Evolutionary conservation across 768 basidiomycete species (phyloP).

Genomic region (Mycena epipterygia): DNA sequence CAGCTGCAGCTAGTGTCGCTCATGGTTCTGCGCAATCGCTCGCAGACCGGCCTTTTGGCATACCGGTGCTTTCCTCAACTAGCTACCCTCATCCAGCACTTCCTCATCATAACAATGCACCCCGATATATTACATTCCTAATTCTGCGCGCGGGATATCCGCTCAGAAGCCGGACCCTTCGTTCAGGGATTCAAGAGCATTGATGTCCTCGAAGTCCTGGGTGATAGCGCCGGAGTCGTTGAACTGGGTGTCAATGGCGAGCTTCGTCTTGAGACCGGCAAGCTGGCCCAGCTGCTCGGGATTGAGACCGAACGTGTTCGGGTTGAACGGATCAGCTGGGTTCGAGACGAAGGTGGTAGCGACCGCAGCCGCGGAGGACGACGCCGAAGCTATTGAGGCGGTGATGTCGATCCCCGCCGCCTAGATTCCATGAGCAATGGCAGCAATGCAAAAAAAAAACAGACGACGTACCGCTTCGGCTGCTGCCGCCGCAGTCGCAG

Average conservation of each 20-base stretch:
- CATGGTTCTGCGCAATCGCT: too few relatives aligned
- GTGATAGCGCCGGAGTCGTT: not conserved
- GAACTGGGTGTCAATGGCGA: slow-evolving; percentile 2
- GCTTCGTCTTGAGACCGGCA: not conserved
- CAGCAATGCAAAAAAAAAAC: too few relatives aligned
- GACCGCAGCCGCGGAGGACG: not conserved
- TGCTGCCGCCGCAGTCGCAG: not conserved
- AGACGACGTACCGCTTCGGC: too few relatives aligned
- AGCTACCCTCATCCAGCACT: too few relatives aligned
- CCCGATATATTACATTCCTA: too few relatives aligned
- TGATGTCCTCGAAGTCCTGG: not conserved
- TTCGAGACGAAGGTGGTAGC: not conserved
- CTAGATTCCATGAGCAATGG: too few relatives aligned
- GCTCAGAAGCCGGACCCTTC: not conserved
- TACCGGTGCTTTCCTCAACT: too few relatives aligned
- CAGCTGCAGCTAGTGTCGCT: too few relatives aligned
- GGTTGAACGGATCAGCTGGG: not conserved
- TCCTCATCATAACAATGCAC: too few relatives aligned
- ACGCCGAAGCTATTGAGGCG: not conserved
- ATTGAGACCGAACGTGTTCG: not conserved
- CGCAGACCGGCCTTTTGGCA: too few relatives aligned
- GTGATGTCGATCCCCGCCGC: not conserved
- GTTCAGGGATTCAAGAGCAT: not conserved
- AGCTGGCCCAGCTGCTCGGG: slow-evolving; percentile 8
- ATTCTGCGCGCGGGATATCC: too few relatives aligned